Percentiles rank a stretch among this genome's conserved stretches.
These are phyloP conservation scores for Byssochlamys sp. DNA, from an alignment of 2,329 filamentous ascomycete genomes.

Conservation along the genomic window DNA sequence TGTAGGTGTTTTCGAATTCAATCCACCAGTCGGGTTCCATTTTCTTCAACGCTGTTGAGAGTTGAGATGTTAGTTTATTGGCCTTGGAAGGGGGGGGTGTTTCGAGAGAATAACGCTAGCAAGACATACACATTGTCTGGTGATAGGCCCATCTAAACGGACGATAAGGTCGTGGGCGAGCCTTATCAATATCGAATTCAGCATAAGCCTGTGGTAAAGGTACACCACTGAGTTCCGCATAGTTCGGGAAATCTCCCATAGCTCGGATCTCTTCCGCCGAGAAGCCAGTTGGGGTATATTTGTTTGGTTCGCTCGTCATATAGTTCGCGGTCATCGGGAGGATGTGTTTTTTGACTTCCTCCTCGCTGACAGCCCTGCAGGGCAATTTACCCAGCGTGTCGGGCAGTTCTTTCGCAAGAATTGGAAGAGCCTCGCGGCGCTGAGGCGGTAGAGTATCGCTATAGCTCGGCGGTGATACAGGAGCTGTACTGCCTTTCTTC, in stretches of 20 bases:
- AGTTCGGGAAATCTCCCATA: slow-evolving; percentile 70
- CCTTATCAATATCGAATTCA: slow-evolving; percentile 59
- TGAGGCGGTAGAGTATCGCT: slow-evolving; percentile 45
- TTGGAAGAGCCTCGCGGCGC: slow-evolving; percentile 38
- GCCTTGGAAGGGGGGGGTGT: too few relatives aligned
- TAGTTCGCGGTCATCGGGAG: slow-evolving; percentile 37
- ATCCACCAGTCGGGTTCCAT: slow-evolving; percentile 79
- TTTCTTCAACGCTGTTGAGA: slow-evolving; percentile 57
- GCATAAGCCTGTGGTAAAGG: slow-evolving; percentile 56
- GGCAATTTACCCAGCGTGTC: slow-evolving; percentile 7
- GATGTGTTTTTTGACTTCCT: slow-evolving; percentile 22
- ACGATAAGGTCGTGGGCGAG: slow-evolving; percentile 63
- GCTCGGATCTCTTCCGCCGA: slow-evolving; percentile 59
- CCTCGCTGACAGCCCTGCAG: slow-evolving; percentile 19
- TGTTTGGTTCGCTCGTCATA: slow-evolving; percentile 22
- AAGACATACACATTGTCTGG: slow-evolving; percentile 72
- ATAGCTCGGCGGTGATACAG: slow-evolving; percentile 29
- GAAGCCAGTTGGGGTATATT: slow-evolving; percentile 59
- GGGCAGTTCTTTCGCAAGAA: slow-evolving; percentile 10
- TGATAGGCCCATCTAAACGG: slow-evolving; percentile 79
- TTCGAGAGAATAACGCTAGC: too few relatives aligned
- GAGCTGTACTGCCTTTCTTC: slow-evolving; percentile 28
- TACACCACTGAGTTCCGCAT: slow-evolving; percentile 64
- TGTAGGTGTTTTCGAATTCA: slow-evolving; percentile 71
- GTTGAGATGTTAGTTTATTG: background rate